Base-by-base conservation (phyloP, 1,139 yeast genomes). In the Saccharomyces hybrid region DNA sequence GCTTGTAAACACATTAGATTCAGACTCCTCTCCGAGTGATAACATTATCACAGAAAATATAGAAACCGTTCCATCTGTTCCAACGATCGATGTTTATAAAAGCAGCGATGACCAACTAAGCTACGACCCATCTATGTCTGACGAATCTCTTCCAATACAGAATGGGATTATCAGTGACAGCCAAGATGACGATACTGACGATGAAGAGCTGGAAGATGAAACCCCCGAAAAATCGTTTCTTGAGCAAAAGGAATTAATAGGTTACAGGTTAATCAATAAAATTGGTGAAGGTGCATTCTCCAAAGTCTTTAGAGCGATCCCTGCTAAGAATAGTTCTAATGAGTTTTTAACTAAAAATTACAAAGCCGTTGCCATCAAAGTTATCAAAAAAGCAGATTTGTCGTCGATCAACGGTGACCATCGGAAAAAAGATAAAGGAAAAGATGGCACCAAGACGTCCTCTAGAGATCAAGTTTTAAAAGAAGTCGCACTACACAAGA, bases 241-340 rank as follows among this genome's bases (percentile, higher is more conserved):
- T 6, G 71, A 66, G 54, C 71, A 67, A 54, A 28, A 46, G 7
- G 70, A 66, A 54, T 50, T 67, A 19, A 49, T 19, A 19, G 68
- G 58, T 14, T 74, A 72, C 60, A 62, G 62, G 50, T 57, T 74
- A 32, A 54, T 70, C 9, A 70, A 76, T 26, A 77, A 76, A 56
- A 73, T 86, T 9, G 91, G 91, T 1, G 93, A 88, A 68, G 98
- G 98, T 14, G 98, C 98, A 0, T 91, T 91, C 69, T 88, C 96
- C 3, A 79, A 82, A 26, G 98, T 91, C 5, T 90, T 84, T 71
- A 82, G 82, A 63, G 97, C 96, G n/a, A 57, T 60, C 5, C 68
- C 67, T 19, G 46, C 46, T 34, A 47, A 19, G 9, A 49, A 47
- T 27, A 52, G 55, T 31, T 32, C 34, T 8, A 51, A 50, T 13